Evolutionary conservation across 2,329 filamentous ascomycete species (phyloP).

Genomic region (Pseudocercospora vitis): DNA sequence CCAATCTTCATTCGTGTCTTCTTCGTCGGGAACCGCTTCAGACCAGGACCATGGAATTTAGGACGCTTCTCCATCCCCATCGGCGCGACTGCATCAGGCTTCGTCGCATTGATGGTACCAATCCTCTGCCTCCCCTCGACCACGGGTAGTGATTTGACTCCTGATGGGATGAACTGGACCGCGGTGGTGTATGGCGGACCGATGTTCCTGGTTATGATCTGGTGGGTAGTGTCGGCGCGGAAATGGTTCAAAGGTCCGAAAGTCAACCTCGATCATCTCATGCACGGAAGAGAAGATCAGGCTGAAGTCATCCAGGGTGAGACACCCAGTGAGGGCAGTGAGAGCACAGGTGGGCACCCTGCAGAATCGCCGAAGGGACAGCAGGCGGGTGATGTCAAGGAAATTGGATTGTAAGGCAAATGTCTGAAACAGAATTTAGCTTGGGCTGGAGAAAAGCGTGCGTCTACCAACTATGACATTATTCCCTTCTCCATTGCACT

Average conservation of each 20-base stretch:
- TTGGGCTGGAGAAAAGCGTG: too few relatives aligned
- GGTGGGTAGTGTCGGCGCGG: slow-evolving; percentile 63
- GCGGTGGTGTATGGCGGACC: slow-evolving; percentile 64
- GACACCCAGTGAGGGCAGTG: slow-evolving; percentile 10
- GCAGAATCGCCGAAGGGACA: background rate
- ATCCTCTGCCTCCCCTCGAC: slow-evolving; percentile 65
- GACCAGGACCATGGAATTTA: slow-evolving; percentile 67
- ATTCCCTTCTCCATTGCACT: too few relatives aligned
- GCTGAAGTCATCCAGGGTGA: slow-evolving; percentile 24
- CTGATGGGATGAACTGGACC: slow-evolving; percentile 66
- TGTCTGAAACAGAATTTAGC: too few relatives aligned
- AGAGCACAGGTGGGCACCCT: background rate
- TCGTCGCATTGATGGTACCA: slow-evolving; percentile 66
- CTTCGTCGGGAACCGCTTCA: slow-evolving; percentile 63
- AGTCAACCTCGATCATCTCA: slow-evolving; percentile 55
- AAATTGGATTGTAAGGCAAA: background rate
- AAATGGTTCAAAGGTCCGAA: slow-evolving; percentile 72
- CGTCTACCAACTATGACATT: too few relatives aligned
- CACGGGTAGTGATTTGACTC: slow-evolving; percentile 56
- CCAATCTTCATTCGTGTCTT: slow-evolving; percentile 61
- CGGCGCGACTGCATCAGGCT: slow-evolving; percentile 57
- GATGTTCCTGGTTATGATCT: slow-evolving; percentile 57
- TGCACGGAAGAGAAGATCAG: slow-evolving; percentile 10
- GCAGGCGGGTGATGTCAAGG: background rate
- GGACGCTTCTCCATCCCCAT: slow-evolving; percentile 60